Percentiles rank a stretch among this genome's conserved stretches.
phyloP scores from a whole-genome alignment of 192 early-diverging fungal genomes.

The Backusella morwellensis region DNA sequence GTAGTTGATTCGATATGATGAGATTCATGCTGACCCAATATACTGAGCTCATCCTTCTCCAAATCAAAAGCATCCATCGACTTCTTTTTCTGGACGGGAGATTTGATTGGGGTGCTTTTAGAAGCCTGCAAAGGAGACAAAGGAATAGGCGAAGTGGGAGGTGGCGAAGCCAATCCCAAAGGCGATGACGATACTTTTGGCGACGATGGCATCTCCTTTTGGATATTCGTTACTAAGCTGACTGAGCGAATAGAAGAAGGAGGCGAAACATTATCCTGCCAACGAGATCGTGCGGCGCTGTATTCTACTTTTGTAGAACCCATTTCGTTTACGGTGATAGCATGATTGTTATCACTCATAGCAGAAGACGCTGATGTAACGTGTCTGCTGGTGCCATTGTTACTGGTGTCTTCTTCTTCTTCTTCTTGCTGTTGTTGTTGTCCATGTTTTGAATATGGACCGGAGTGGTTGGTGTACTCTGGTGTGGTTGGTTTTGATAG shows the following conservation, averaged over 20 bases:
- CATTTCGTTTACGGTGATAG: background rate
- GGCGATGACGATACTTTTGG: background rate
- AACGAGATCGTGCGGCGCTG: background rate
- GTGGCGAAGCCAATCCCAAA: background rate
- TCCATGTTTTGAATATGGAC: background rate
- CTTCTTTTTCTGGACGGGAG: background rate
- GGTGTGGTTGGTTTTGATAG: background rate
- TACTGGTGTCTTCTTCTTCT: background rate
- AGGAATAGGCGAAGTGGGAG: background rate
- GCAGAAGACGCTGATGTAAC: background rate
- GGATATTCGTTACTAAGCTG: background rate
- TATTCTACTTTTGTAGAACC: background rate
- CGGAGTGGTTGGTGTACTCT: background rate
- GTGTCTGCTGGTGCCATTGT: background rate
- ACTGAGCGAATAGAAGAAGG: slow-evolving; percentile 6
- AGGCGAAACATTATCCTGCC: slow-evolving; percentile 6
- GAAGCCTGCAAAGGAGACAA: slow-evolving; percentile 3
- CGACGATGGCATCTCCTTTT: background rate
- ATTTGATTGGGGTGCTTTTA: slow-evolving; percentile 13
- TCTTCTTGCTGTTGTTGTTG: too few relatives aligned
- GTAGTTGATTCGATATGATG: background rate
- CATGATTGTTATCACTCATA: background rate
- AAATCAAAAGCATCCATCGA: background rate
- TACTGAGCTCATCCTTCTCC: background rate
- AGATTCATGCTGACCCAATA: background rate